These are phyloP conservation scores for Xylariaceae sp. DNA, from an alignment of 2,329 filamentous ascomycete species.

Conservation along the genomic window DNA sequence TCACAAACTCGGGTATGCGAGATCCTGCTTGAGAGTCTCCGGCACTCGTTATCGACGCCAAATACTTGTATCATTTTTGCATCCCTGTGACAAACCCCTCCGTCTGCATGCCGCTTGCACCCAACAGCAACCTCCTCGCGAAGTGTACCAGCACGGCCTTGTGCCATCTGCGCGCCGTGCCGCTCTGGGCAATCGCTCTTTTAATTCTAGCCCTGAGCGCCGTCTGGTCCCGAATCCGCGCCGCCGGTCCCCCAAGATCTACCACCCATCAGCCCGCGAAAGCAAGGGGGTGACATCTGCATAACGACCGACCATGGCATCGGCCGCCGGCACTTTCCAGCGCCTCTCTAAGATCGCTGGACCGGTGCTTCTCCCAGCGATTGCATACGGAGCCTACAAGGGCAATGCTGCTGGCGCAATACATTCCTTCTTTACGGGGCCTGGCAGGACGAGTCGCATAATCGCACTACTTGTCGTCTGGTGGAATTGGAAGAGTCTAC, in stretches of 20 bases:
- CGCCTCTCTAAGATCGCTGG: constrained; percentile 22
- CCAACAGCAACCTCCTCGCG: constrained; percentile 30
- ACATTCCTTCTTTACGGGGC: constrained; percentile 50
- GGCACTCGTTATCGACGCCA: too few relatives aligned
- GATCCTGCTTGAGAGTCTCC: too few relatives aligned
- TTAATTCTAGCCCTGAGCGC: constrained; percentile 35
- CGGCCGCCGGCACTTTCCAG: constrained; percentile 21
- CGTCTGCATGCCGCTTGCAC: constrained; percentile 26
- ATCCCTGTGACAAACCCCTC: background rate
- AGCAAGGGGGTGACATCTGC: background rate
- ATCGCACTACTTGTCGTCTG: constrained; percentile 54
- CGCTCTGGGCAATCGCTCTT: constrained; percentile 43
- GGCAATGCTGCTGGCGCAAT: constrained; percentile 41
- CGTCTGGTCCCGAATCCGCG: constrained; percentile 30
- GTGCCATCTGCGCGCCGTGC: constrained; percentile 39
- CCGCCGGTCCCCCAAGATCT: constrained; percentile 6
- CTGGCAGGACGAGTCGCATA: constrained; percentile 52
- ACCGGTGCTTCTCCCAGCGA: constrained; percentile 43
- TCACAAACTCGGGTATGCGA: too few relatives aligned
- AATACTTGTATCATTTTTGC: too few relatives aligned
- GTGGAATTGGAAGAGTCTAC: constrained; percentile 71
- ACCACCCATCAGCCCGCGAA: constrained; percentile 2
- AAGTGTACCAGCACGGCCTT: constrained; percentile 44
- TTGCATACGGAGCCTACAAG: constrained; percentile 47
- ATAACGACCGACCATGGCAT: constrained; percentile 22